Evolutionary conservation across 208 protist genomes (phyloP), one percentile per base, ranked within the genome.

Genomic region (Trypanosoma melophagium): DNA sequence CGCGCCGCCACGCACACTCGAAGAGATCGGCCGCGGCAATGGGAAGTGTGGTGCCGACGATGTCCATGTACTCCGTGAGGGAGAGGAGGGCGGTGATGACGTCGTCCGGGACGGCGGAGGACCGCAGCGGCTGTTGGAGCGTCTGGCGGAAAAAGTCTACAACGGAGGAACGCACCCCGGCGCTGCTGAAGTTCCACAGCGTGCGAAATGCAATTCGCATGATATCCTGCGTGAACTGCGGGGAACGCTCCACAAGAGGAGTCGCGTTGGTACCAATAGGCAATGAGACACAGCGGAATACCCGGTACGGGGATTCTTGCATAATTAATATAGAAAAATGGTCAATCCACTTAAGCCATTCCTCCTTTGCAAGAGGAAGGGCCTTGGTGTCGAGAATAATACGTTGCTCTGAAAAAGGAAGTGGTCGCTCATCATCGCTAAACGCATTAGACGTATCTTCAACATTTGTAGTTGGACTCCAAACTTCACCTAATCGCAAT

Each of bases 21-120:
- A 79, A 90, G 8, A 96, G 66, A 61, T 87, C 78, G 25, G 62
- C 79, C 50, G 80, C 80, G 7, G 80, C 76, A 47, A 96, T 76
- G 22, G 82, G 79, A 13, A 96, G 75, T 17, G 80, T 71, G 53
- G 89, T 80, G 4, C 87, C 90, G 24, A 87, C 79, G 69, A 89
- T 84, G 53, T 96, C 86, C 90, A 96, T 96, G 69, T 92, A 91
- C 66, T 96, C 90, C 7, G 89, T 81, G 38, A 94, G 75, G 24
- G 77, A 76, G 17, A 96, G 84, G 25, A 96, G 49, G 49, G 66
- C 71, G 14, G 77, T 74, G 16, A 96, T 63, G 2, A 96, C 76
- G 51, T 92, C 84, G 59, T 90, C 90, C 3, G 90, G 87, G 1
- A 96, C 79, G 3, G 73, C 79, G 13, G 79, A 66, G 16, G 81